Conservation (phyloP, 805 yeast genomes). For the Wickerhamomyces silvicola region DNA sequence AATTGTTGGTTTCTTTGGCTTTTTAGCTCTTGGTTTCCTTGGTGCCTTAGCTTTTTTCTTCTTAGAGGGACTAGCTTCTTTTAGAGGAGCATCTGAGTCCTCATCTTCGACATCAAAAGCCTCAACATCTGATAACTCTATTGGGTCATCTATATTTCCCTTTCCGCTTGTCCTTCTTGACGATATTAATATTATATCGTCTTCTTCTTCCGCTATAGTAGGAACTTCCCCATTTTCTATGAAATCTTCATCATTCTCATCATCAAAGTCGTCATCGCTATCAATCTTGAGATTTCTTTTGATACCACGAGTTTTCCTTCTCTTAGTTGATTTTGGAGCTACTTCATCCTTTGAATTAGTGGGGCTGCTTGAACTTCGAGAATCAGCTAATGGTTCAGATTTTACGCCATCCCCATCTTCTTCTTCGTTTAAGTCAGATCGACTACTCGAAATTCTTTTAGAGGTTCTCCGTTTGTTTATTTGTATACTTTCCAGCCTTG, state of each 20-base stretch:
- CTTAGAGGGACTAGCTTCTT: slow-evolving; percentile 11
- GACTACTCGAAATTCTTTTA: not conserved
- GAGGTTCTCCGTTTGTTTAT: not conserved
- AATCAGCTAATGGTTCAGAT: slow-evolving; percentile 1
- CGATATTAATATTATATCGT: slow-evolving; percentile 17
- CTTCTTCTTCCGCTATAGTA: slow-evolving; percentile 21
- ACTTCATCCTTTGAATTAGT: slow-evolving; percentile 3
- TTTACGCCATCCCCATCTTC: slow-evolving; percentile 3
- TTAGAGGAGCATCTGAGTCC: slow-evolving; percentile 24
- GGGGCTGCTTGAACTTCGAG: slow-evolving; percentile 6
- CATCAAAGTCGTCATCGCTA: slow-evolving; percentile 29
- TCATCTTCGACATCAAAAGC: slow-evolving; percentile 15
- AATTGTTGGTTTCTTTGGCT: slow-evolving; percentile 41
- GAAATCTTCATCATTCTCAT: slow-evolving; percentile 21
- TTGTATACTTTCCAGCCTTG: not conserved
- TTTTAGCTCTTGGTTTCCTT: slow-evolving; percentile 16
- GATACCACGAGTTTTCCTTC: slow-evolving; percentile 23
- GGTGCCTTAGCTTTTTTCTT: slow-evolving; percentile 9
- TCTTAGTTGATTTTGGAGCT: slow-evolving; percentile 10
- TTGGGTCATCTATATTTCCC: slow-evolving; percentile 13
- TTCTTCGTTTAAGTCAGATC: slow-evolving; percentile 6
- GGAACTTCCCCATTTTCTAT: slow-evolving; percentile 13
- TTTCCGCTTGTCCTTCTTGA: slow-evolving; percentile 1
- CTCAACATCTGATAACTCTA: slow-evolving; percentile 11
- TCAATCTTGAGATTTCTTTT: slow-evolving; percentile 23